These are phyloP conservation scores for Arthrobotrys sphaeroides DNA, from an alignment of 2,329 filamentous ascomycete genomes.

Conservation along the genomic window DNA sequence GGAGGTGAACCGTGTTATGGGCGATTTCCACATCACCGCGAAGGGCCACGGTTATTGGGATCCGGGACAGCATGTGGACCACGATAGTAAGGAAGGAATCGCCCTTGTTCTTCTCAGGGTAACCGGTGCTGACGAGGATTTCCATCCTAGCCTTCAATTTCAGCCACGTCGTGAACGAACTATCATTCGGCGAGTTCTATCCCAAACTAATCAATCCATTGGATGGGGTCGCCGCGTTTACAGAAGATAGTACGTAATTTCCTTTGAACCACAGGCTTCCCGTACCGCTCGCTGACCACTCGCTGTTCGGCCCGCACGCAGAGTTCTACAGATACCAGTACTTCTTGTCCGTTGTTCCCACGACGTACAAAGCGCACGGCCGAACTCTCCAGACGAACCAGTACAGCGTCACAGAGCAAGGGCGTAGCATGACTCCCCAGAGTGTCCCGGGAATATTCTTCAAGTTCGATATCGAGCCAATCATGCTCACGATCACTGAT, in stretches of 20 bases:
- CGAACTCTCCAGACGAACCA: conserved; percentile 90
- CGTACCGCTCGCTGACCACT: background rate
- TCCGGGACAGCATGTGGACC: conserved; percentile 80
- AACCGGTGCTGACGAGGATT: background rate
- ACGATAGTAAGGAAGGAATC: conserved; percentile 69
- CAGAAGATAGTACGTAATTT: conserved; percentile 60
- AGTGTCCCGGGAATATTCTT: conserved; percentile 90
- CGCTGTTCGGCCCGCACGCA: conserved; percentile 59
- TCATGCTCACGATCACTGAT: conserved; percentile 85
- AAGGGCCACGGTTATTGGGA: conserved; percentile 93
- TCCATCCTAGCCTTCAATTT: conserved; percentile 83
- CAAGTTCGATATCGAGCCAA: conserved; percentile 98
- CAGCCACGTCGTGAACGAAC: conserved; percentile 92
- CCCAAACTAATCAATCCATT: conserved; percentile 92
- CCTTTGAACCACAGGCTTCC: background rate
- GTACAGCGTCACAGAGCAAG: conserved; percentile 95
- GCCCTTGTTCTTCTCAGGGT: background rate
- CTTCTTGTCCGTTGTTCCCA: conserved; percentile 93
- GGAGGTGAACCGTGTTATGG: conserved; percentile 95
- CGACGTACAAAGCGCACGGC: conserved; percentile 78
- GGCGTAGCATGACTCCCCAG: conserved; percentile 73
- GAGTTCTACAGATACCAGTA: conserved; percentile 99
- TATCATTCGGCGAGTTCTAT: conserved; percentile 97
- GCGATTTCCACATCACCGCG: conserved; percentile 97
- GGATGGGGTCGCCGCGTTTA: conserved; percentile 84